Percentiles rank a stretch among this genome's conserved stretches.
Evolutionary conservation across 345 rosid genomes (phyloP).

Genomic region (Hevea brasiliensis): DNA sequence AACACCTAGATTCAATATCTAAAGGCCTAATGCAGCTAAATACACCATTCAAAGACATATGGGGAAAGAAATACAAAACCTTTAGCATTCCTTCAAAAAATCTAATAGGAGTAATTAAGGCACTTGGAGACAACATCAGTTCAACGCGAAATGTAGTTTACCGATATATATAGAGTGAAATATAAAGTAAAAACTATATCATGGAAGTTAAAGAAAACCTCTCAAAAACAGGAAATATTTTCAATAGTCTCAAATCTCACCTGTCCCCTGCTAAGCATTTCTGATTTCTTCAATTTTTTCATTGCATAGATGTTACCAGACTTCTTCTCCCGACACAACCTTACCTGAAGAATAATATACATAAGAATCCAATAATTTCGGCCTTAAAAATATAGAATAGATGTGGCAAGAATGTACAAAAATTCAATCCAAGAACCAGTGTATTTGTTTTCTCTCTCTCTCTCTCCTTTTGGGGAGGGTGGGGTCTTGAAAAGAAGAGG

Average conservation of each 20-base stretch:
- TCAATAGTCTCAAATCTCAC: slow-evolving; percentile 41
- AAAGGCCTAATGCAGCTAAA: not conserved
- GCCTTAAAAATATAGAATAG: not conserved
- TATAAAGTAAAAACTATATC: not conserved
- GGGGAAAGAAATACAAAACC: not conserved
- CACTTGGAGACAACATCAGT: not conserved
- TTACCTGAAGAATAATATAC: slow-evolving; percentile 51
- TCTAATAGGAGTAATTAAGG: not conserved
- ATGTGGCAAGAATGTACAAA: not conserved
- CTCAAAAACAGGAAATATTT: not conserved
- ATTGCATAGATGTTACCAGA: slow-evolving; percentile 83
- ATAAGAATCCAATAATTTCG: slow-evolving; percentile 4
- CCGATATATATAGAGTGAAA: not conserved
- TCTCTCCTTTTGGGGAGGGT: too few relatives aligned
- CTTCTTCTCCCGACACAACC: slow-evolving; percentile 80
- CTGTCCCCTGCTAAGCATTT: slow-evolving; percentile 98
- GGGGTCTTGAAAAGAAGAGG: not conserved
- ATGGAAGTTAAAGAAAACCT: not conserved
- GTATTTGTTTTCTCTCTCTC: not conserved
- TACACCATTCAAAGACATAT: not conserved
- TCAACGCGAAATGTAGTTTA: not conserved
- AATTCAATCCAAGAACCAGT: slow-evolving; percentile 5
- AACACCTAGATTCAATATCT: not conserved
- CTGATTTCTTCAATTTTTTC: slow-evolving; percentile 95
- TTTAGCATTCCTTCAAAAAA: not conserved